A percentile compares a stretch with the other conserved stretches of the same genome.
These are phyloP conservation scores for Podaxis sp. DNA, from an alignment of 768 basidiomycete genomes.

Conservation along the genomic window DNA sequence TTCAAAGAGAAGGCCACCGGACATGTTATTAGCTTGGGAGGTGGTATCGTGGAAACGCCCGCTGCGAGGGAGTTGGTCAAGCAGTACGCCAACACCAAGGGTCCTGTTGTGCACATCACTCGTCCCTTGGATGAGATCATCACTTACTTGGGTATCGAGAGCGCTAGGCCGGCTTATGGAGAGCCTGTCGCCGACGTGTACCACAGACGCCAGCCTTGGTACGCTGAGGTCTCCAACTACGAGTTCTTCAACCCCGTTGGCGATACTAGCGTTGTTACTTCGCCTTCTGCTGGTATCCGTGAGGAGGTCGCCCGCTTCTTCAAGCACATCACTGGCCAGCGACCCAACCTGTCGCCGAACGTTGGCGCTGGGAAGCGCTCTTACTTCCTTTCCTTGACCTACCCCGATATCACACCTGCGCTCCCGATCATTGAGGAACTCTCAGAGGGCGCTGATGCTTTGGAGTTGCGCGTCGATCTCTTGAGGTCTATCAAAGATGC, in stretches of 20 bases:
- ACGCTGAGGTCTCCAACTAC: conserved; percentile 74
- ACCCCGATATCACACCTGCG: conserved; percentile 79
- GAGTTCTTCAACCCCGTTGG: conserved; percentile 80
- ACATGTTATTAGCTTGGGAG: conserved; percentile 88
- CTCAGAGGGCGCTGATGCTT: conserved; percentile 81
- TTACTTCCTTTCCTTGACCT: conserved; percentile 91
- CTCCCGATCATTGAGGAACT: conserved; percentile 70
- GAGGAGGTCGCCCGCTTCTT: conserved; percentile 85
- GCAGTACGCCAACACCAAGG: conserved; percentile 55
- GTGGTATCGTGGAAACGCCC: conserved; percentile 89
- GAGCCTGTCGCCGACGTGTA: conserved; percentile 87
- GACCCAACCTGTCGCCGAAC: conserved; percentile 63
- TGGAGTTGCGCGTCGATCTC: conserved; percentile 94
- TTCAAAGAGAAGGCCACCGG: conserved; percentile 53
- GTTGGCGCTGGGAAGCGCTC: conserved; percentile 59
- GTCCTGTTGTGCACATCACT: conserved; percentile 82
- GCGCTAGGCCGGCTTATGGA: conserved; percentile 82
- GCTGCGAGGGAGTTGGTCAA: conserved; percentile 72
- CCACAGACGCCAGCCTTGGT: conserved; percentile 84
- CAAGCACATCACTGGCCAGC: conserved; percentile 75
- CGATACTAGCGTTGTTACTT: conserved; percentile 22
- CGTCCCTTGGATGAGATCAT: conserved; percentile 82
- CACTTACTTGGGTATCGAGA: conserved; percentile 74
- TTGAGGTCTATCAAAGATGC: conserved; percentile 53
- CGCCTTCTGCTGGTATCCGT: conserved; percentile 36